phyloP scores from a whole-genome alignment of 306 rosid species.

The Prunus mume region DNA sequence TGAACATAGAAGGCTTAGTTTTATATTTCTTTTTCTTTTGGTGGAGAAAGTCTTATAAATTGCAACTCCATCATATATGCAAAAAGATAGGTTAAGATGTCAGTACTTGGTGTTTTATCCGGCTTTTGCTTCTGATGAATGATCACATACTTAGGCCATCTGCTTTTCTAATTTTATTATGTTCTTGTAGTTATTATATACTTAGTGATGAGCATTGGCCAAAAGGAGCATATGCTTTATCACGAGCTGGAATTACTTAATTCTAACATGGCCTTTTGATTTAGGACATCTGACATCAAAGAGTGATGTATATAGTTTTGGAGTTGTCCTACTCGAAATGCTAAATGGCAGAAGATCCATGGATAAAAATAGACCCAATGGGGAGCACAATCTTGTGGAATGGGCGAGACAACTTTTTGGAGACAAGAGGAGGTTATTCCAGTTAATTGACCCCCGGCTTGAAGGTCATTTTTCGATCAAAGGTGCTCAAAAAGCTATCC shows the following conservation, averaged over 20 bases:
- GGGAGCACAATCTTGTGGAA: conserved; percentile 90
- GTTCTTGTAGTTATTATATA: not conserved
- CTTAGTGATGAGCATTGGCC: not conserved
- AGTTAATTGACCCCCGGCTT: conserved; percentile 79
- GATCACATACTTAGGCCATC: not conserved
- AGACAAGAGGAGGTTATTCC: conserved; percentile 69
- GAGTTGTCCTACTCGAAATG: conserved; percentile 93
- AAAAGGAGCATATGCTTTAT: not conserved
- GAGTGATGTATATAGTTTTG: conserved; percentile 94
- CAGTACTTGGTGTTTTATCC: not conserved
- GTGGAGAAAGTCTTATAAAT: not conserved
- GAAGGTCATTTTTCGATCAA: conserved; percentile 94
- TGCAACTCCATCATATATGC: not conserved
- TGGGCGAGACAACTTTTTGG: conserved; percentile 85
- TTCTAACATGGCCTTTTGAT: conserved; percentile 8
- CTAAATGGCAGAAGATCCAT: conserved; percentile 86
- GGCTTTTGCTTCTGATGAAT: not conserved
- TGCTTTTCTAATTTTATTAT: not conserved
- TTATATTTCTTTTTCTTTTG: not conserved
- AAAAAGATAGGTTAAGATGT: not conserved
- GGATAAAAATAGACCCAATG: conserved; percentile 88
- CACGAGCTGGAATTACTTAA: conserved; percentile 19
- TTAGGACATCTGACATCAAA: conserved; percentile 90
- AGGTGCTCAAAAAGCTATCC: conserved; percentile 77
- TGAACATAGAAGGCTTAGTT: not conserved